A percentile compares a stretch with the other conserved stretches of the same genome.
These are phyloP conservation scores for Psilocybe cubensis DNA, from an alignment of 768 basidiomycete genomes.

Conservation along the genomic window DNA sequence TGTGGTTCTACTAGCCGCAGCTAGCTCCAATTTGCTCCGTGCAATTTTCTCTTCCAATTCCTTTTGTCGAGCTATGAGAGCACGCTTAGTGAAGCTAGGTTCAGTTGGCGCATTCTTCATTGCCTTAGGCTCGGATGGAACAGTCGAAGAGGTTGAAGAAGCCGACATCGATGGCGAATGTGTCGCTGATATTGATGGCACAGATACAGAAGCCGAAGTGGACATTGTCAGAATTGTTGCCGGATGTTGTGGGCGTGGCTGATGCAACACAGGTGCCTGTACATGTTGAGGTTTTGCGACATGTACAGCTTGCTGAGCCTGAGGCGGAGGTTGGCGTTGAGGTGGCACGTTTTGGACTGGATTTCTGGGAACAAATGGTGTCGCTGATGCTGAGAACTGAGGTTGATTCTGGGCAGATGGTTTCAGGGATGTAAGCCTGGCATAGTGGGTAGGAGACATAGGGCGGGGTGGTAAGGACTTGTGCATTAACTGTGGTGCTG, in stretches of 20 bases:
- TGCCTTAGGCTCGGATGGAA: slow-evolving; percentile 40
- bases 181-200: not conserved
- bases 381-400: not conserved
- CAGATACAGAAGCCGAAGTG: not conserved
- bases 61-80: slow-evolving; percentile 43
- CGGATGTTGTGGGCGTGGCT: not conserved
- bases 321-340: slow-evolving; percentile 8
- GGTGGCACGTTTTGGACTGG: not conserved
- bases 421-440: not conserved
- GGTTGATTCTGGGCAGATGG: not conserved
- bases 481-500: not conserved
- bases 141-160: slow-evolving; percentile 14
- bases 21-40: slow-evolving; percentile 39
- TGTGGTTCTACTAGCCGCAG: not conserved
- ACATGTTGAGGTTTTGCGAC: not conserved
- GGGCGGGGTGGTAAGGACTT: slow-evolving; percentile 11
- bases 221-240: not conserved
- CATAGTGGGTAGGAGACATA: not conserved
- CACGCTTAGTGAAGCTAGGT: slow-evolving; percentile 41
- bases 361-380: slow-evolving; percentile 4
- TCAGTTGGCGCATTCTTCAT: slow-evolving; percentile 41
- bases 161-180: not conserved
- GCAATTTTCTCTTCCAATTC: slow-evolving; percentile 48
- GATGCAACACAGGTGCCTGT: not conserved
- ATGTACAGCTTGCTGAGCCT: not conserved